phyloP scores from a whole-genome alignment of 352 stramenopile species.

The Globisporangium cederbergense region DNA sequence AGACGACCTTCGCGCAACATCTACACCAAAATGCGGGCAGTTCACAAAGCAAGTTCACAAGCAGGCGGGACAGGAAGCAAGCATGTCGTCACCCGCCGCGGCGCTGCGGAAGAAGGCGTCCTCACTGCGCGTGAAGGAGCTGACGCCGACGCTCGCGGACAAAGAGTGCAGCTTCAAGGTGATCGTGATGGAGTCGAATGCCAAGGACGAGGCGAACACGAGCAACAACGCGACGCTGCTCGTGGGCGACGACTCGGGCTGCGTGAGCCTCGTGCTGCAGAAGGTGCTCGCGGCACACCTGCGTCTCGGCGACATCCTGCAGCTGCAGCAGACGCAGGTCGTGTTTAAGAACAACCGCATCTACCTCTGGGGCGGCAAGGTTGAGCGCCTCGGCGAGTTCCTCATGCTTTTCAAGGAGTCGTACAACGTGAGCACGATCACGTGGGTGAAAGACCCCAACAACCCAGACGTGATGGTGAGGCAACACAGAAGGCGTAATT shows the following conservation, averaged over 20 bases:
- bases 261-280: slow-evolving; percentile 74
- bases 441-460: slow-evolving; percentile 77
- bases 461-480: slow-evolving; percentile 63
- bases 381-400: slow-evolving; percentile 85
- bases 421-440: slow-evolving; percentile 77
- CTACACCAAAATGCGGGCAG: not conserved
- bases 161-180: slow-evolving; percentile 76
- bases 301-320: slow-evolving; percentile 72
- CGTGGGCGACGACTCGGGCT: slow-evolving; percentile 79
- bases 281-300: slow-evolving; percentile 66
- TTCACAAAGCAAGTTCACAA: no score
- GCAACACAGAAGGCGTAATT: no score
- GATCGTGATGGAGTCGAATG: slow-evolving; percentile 80
- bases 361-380: slow-evolving; percentile 77
- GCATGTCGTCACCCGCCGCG: slow-evolving; percentile 4
- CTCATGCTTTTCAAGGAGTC: slow-evolving; percentile 84
- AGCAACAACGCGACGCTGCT: slow-evolving; percentile 81
- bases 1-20: not conserved
- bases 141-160: slow-evolving; percentile 46
- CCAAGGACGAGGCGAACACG: slow-evolving; percentile 70
- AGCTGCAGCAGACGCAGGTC: slow-evolving; percentile 62
- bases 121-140: slow-evolving; percentile 71
- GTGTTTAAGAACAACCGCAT: slow-evolving; percentile 76
- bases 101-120: slow-evolving; percentile 48
- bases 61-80: not conserved